phyloP scores from a whole-genome alignment of 78 protist species.

The Creolimax fragrantissima region DNA sequence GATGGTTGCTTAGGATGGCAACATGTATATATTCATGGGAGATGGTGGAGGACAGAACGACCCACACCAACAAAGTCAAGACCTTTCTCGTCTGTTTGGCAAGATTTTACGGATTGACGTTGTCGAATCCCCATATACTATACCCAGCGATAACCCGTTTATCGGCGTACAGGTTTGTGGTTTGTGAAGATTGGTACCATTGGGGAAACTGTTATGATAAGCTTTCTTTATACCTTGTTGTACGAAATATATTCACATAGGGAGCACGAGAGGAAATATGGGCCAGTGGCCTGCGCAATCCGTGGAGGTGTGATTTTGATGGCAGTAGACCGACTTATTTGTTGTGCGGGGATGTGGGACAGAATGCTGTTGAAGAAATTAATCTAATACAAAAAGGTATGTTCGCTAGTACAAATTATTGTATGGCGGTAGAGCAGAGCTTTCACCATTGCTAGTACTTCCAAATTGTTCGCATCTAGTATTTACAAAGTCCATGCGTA shows the following conservation, averaged over 20 bases:
- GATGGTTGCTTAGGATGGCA: background rate
- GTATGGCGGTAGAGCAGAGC: no score
- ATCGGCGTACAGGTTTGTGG: background rate
- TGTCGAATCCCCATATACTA: background rate
- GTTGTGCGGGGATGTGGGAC: background rate
- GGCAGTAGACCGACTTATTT: background rate
- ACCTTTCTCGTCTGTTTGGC: background rate
- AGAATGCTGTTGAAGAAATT: background rate
- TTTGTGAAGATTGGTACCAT: no score
- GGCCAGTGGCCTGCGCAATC: background rate
- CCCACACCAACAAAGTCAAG: background rate
- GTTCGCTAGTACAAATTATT: no score
- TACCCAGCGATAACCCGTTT: background rate
- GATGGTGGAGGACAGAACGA: conserved; percentile 9
- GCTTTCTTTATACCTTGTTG: no score
- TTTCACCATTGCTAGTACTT: no score
- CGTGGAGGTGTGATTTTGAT: background rate
- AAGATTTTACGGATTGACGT: background rate
- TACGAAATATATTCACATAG: no score
- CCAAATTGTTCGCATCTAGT: no score
- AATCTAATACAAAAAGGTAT: background rate
- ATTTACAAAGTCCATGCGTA: no score
- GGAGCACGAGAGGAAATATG: background rate
- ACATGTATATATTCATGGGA: background rate
- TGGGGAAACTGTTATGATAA: no score